A percentile compares a stretch with the other conserved stretches of the same genome.
Evolutionary conservation across 129 eudicot genomes (phyloP).

Genomic region (Lonicera japonica): DNA sequence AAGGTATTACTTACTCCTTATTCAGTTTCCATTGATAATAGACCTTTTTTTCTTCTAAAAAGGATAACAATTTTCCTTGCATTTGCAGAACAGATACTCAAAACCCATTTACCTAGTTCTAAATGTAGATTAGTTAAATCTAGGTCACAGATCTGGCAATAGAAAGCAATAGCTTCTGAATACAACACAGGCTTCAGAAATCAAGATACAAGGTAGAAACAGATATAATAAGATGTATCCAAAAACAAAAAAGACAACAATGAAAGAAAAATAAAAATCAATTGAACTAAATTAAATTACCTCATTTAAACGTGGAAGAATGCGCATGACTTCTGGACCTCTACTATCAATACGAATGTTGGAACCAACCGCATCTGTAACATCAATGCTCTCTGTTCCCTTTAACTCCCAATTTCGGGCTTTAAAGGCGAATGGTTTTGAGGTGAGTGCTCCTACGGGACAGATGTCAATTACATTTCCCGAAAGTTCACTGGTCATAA

Average conservation of each 20-base stretch:
- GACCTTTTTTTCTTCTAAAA: too few species aligned
- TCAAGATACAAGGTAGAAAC: too few species aligned
- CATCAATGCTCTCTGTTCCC: conserved; percentile 97
- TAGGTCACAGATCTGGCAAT: too few species aligned
- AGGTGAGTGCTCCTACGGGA: conserved; percentile 98
- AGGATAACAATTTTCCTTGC: too few species aligned
- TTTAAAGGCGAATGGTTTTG: conserved; percentile 95
- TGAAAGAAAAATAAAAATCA: not conserved
- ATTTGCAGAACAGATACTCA: too few species aligned
- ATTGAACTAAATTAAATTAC: conserved; percentile 25
- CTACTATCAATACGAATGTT: conserved; percentile 95
- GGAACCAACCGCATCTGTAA: conserved; percentile 98
- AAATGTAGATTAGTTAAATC: too few species aligned
- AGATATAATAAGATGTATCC: not conserved
- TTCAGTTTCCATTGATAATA: too few species aligned
- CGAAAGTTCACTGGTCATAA: conserved; percentile 98
- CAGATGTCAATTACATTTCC: conserved; percentile 98
- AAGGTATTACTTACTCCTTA: too few species aligned
- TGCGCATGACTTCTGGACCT: conserved; percentile 99
- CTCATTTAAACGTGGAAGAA: conserved; percentile 92
- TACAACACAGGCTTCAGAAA: too few species aligned
- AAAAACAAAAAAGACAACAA: not conserved
- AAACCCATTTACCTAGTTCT: too few species aligned
- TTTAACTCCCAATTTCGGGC: conserved; percentile 99
- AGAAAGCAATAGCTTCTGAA: too few species aligned